phyloP scores from a whole-genome alignment of 805 yeast genomes.

The Torulaspora maleeae region DNA sequence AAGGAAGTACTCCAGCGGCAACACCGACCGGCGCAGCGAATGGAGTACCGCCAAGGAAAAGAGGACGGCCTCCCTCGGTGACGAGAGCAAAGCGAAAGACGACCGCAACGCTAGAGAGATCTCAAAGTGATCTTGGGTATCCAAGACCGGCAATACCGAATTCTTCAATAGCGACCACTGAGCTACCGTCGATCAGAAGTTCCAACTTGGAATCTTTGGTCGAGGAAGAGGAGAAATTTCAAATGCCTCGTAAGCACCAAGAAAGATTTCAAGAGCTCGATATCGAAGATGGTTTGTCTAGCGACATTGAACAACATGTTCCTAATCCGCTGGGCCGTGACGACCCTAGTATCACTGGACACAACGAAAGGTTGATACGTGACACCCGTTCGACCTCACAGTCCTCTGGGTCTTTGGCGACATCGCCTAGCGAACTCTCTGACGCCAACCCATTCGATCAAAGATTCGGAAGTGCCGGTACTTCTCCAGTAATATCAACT shows the following conservation, averaged over 20 bases:
- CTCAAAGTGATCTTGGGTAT: slow-evolving; percentile 31
- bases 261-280: slow-evolving; percentile 32
- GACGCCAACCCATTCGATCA: slow-evolving; percentile 32
- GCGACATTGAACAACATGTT: slow-evolving; percentile 34
- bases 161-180: slow-evolving; percentile 23
- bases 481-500: slow-evolving; percentile 32
- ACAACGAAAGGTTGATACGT: slow-evolving; percentile 8
- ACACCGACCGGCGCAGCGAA: slow-evolving; percentile 5
- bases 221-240: slow-evolving; percentile 9
- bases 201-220: slow-evolving; percentile 9
- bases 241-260: slow-evolving; percentile 9
- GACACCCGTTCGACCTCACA: slow-evolving; percentile 18
- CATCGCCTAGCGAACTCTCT: slow-evolving; percentile 33
- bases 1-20: slow-evolving; percentile 12
- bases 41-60: slow-evolving; percentile 24
- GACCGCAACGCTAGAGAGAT: slow-evolving; percentile 23
- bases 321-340: slow-evolving; percentile 5
- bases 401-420: slow-evolving; percentile 34
- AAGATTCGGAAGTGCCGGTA: slow-evolving; percentile 28
- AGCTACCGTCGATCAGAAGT: slow-evolving; percentile 22
- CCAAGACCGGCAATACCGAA: slow-evolving; percentile 28
- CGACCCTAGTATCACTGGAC: slow-evolving; percentile 2
- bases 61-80: slow-evolving; percentile 32
- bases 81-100: slow-evolving; percentile 21
- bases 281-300: slow-evolving; percentile 37